Base-by-base conservation (phyloP, 2,329 filamentous ascomycete genomes). In the Monilinia laxa region DNA sequence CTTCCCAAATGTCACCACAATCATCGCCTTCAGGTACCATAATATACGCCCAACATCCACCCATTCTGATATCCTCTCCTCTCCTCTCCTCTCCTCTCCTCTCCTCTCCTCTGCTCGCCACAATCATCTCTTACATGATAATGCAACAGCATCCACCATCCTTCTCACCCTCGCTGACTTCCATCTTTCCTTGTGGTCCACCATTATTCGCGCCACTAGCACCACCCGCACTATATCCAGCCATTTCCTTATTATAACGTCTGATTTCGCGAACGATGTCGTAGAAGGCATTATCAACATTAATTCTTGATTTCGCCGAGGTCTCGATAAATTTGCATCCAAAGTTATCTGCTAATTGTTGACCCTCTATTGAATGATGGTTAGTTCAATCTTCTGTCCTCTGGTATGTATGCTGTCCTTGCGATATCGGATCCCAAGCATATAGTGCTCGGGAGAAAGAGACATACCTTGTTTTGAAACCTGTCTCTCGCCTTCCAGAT, bases 271-370 rank as follows among this genome's bases (percentile, higher is more conserved):
- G 90, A 68, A 99, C 95, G 74, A 98, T 93, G 78, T 98, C 93
- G 85, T 94, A 98, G 82, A 99, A 99, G 65, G 94, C 93, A 81
- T 96, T 93, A 81, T 99, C 95, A 75, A 99, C 95, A 78, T 98
- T 97, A 83, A 95, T 96, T 78, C 94, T 90, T 70, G 93, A 96
- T 83, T 98, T 99, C 73, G 95, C 95, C 53, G 95, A 99, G 16
- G 95, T 98, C 84, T 99, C 95, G 81, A 98, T 96, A 83, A 98
- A 99, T 78, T 95, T 96, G 89, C 95, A 99, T 77, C 89, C 89
- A 79, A 99, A 98, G 71, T 89, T 88, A 74, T 86, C 87, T 71
- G 93, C 94, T 73, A 98, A 83, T 68, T 88, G 86, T 81, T 95
- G 90, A 75, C 94, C 94, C 88, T 98, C 94, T 97, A 80, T 75